Base-by-base conservation (phyloP, 441 rosid species). In the Adansonia madagascariensis region DNA sequence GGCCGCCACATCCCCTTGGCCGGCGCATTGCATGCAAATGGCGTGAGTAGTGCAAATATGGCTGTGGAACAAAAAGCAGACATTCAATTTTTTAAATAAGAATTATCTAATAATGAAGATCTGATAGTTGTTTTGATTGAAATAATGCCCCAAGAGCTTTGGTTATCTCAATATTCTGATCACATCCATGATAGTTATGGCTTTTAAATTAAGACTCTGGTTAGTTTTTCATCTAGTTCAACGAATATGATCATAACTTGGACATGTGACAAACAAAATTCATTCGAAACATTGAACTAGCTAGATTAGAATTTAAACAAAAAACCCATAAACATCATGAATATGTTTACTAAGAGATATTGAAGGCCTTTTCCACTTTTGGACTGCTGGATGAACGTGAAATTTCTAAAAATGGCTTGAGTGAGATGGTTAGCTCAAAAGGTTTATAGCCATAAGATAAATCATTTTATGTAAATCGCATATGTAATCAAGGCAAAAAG, bases 11-110 rank as follows among this genome's bases (percentile, higher is more conserved):
- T 71, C 98, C 99, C 85, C 98, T 90, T 69, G 97, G 95, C 43
- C 97, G 92, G 52, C 98, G 94, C 88, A 93, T 83, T 47, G 97
- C 98, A 66, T 95, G 99, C 61, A 90, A 92, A 86, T 95, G 99
- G 75, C 99, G 92, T 0, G 97, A 95, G 35, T 88, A 76, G 69
- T 95, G 99, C 96, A 88, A 89, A 79, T 88, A 95, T n/a, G 96
- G 94, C 97, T 95, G 90, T 44, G 55, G 73, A 67, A 85, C 17
- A 81, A 59, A 65, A 79, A 41, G 49, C n/a, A 10, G 67, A 22
- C 8, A 24, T 9, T 77, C 35, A 35, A 62, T 8, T 73, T 64
- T 52, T 53, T 57, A 9, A 52, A 44, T 50, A 24, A 69, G 43
- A 41, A 20, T 71, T 47, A 47, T 63, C 4, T 6, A 1, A 0